phyloP scores from a whole-genome alignment of 2,329 filamentous ascomycete genomes.

The Claviceps sp. region DNA sequence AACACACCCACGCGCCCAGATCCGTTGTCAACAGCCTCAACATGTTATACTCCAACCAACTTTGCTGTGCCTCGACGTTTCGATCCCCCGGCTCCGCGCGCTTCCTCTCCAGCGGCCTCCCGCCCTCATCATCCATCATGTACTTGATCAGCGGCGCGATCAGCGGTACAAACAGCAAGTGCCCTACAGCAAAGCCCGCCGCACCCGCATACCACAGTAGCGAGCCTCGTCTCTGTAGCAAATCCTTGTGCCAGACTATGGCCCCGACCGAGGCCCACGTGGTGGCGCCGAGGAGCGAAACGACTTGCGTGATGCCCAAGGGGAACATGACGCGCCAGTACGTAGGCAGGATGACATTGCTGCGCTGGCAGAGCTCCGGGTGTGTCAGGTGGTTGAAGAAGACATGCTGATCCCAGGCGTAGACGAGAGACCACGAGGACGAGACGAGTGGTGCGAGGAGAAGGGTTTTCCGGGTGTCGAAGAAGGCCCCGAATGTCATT shows the following conservation, averaged over 20 bases:
- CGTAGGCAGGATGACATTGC: constrained; percentile 25
- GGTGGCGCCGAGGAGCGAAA: constrained; percentile 22
- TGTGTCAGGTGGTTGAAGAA: constrained; percentile 26
- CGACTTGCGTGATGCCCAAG: constrained; percentile 19
- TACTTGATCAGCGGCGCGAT: constrained; percentile 19
- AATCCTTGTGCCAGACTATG: constrained; percentile 11
- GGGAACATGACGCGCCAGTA: constrained; percentile 31
- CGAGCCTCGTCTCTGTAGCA: constrained; percentile 14
- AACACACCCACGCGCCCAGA: constrained; percentile 20
- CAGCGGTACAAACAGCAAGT: constrained; percentile 20
- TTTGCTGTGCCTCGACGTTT: constrained; percentile 17
- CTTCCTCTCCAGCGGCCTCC: constrained; percentile 6
- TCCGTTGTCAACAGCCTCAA: constrained; percentile 21
- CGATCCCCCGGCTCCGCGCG: constrained; percentile 9
- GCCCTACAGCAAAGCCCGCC: constrained; percentile 17
- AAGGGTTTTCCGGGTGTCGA: constrained; percentile 24
- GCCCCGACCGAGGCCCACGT: constrained; percentile 15
- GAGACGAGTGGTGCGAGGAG: constrained; percentile 32
- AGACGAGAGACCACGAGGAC: constrained; percentile 32
- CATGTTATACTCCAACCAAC: constrained; percentile 20
- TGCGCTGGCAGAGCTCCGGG: constrained; percentile 14
- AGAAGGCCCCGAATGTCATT: constrained; percentile 26
- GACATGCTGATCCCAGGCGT: constrained; percentile 29
- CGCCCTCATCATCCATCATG: constrained; percentile 15
- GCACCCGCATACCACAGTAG: constrained; percentile 20